Base-by-base conservation (phyloP, 768 basidiomycete species). In the Termitomyces sp. region DNA sequence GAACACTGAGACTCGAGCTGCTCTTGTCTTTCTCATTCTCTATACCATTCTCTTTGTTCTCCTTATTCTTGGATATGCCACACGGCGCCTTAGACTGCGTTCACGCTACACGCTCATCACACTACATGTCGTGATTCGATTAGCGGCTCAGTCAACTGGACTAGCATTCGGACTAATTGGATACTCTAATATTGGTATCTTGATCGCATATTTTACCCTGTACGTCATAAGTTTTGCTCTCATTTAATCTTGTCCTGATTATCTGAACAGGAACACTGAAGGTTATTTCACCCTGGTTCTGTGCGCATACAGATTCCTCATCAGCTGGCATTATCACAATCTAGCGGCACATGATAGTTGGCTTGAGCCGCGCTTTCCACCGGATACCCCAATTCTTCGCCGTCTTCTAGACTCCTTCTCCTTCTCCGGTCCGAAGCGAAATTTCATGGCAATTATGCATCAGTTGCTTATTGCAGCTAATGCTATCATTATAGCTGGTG, bases 271-370 rank as follows among this genome's bases (percentile, higher is more conserved):
- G 33, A 66, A 67, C 9, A 69, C 71, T 8, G 71, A 72, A 52
- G 71, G 71, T 13, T 71, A 71, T 52, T 71, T 72, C 53, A 70
- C 71, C 0, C 59, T 71, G 43, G 70, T 72, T 40, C 65, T 74
- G 5, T 73, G 72, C 56, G 59, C 72, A 6, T 72, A 69, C 56
- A 69, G 72, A 18, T 73, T 71, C 66, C 64, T 73, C 52, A 66
- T 72, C 26, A 70, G 68, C 14, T 74, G 73, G 73, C 73, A 74
- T 30, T 65, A 71, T 47, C 70, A 68, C 51, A 73, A 73, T 51
- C 62, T 69, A 22, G 62, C 64, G 3, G 62, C 57, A 10, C 67
- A 67, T 11, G 64, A 67, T 35, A 71, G 70, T 22, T 74, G 72
- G 72, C 65, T 74, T 9, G 73, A 74, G 56, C 72, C 71, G 13